These are phyloP conservation scores for Hypoxylon sp. DNA, from an alignment of 2,329 filamentous ascomycete species.

Conservation along the genomic window DNA sequence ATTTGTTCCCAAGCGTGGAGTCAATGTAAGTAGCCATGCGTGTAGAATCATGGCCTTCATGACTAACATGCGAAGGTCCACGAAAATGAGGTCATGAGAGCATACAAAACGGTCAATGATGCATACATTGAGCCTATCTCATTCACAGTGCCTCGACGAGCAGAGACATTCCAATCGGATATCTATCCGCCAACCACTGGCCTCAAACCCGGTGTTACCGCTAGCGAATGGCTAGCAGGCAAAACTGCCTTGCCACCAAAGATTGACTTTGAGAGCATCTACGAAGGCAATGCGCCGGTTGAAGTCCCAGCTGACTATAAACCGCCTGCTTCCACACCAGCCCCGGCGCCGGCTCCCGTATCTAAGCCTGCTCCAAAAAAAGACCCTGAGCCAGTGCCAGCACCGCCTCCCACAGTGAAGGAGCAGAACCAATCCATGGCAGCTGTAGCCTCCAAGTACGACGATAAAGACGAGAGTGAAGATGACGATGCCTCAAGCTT, in stretches of 20 bases:
- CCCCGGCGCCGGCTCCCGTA: constrained; percentile 58
- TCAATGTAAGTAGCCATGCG: constrained; percentile 73
- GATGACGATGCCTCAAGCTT: constrained; percentile 83
- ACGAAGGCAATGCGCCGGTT: constrained; percentile 83
- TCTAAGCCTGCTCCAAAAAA: constrained; percentile 66
- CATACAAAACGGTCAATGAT: constrained; percentile 98
- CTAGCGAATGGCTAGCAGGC: constrained; percentile 86
- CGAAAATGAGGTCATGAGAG: constrained; percentile 95
- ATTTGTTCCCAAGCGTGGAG: constrained; percentile 93
- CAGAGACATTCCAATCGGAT: constrained; percentile 95
- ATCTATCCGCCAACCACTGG: constrained; percentile 92
- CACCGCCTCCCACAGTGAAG: constrained; percentile 75
- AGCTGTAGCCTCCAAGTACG: constrained; percentile 86
- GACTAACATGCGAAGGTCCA: constrained; percentile 69
- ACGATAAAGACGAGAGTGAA: constrained; percentile 75
- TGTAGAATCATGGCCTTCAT: background rate
- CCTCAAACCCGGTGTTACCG: constrained; percentile 81
- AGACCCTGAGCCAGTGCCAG: constrained; percentile 64
- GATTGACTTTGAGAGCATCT: constrained; percentile 92
- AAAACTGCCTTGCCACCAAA: constrained; percentile 88
- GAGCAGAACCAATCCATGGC: constrained; percentile 91
- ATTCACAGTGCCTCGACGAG: constrained; percentile 93
- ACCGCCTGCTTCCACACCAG: constrained; percentile 62
- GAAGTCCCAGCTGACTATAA: constrained; percentile 80
- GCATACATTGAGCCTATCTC: constrained; percentile 95